phyloP scores from a whole-genome alignment of 2,329 filamentous ascomycete genomes.

The Teratosphaeriaceae sp. region DNA sequence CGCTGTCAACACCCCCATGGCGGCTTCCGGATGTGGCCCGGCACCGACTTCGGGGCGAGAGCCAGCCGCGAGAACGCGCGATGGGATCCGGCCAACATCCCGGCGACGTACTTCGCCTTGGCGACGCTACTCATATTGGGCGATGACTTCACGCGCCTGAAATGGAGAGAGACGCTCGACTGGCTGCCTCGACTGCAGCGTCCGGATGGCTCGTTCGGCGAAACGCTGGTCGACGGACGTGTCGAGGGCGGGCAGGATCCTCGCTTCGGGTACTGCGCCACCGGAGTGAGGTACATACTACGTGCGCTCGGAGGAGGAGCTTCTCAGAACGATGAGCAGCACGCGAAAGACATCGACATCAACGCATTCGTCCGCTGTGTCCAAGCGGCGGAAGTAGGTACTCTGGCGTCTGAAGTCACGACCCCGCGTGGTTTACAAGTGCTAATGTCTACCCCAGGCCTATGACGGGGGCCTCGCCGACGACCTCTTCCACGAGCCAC shows the following conservation, averaged over 20 bases:
- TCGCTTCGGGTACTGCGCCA: constrained; percentile 80
- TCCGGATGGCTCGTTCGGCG: constrained; percentile 83
- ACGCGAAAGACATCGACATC: constrained; percentile 67
- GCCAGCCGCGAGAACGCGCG: constrained; percentile 46
- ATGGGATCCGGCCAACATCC: constrained; percentile 75
- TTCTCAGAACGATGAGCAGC: constrained; percentile 46
- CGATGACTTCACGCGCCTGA: constrained; percentile 56
- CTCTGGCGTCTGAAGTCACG: constrained; percentile 10
- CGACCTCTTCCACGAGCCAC: constrained; percentile 70
- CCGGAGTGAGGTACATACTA: constrained; percentile 75
- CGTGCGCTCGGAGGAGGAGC: constrained; percentile 45
- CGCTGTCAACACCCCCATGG: constrained; percentile 77
- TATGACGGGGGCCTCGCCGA: constrained; percentile 84
- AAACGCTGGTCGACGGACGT: constrained; percentile 57
- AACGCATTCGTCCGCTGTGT: constrained; percentile 65
- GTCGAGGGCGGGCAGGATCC: constrained; percentile 79
- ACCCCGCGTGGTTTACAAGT: no score
- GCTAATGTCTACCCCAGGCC: constrained; percentile 43
- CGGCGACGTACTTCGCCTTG: constrained; percentile 85
- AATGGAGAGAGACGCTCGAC: constrained; percentile 57
- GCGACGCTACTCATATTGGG: constrained; percentile 62
- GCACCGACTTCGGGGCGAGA: constrained; percentile 48
- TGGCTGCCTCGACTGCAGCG: constrained; percentile 77
- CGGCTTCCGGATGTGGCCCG: constrained; percentile 83
- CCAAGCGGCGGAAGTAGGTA: constrained; percentile 46